A percentile compares a stretch with the other conserved stretches of the same genome.
phyloP scores from a whole-genome alignment of 2,329 filamentous ascomycete species.

The Metarhizium anisopliae region DNA sequence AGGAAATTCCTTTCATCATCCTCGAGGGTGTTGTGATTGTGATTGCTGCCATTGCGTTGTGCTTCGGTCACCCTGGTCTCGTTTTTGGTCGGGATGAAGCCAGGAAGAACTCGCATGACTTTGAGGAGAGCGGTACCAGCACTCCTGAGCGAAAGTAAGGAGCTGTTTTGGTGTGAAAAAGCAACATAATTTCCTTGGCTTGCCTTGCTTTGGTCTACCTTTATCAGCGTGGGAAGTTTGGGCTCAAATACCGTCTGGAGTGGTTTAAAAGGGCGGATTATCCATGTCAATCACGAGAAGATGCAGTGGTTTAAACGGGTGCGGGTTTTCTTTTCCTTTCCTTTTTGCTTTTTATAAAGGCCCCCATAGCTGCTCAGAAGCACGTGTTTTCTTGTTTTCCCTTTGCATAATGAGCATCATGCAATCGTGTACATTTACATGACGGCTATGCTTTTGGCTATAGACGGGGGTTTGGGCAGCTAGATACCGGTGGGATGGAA shows the following conservation, averaged over 20 bases:
- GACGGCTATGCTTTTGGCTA: neutral
- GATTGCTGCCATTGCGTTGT: conserved; percentile 27
- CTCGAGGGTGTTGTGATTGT: conserved; percentile 38
- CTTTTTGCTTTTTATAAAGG: no score
- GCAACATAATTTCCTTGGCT: neutral
- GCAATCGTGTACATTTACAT: neutral
- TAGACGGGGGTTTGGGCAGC: neutral
- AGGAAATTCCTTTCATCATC: conserved; percentile 43
- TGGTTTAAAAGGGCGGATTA: no score
- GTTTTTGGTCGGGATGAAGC: conserved; percentile 21
- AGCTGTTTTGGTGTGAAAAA: neutral
- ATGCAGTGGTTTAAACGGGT: no score
- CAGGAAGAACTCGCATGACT: conserved; percentile 11
- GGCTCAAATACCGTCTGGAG: no score
- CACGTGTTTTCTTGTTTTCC: no score
- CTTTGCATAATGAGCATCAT: neutral
- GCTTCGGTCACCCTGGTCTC: conserved; percentile 32
- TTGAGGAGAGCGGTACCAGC: conserved; percentile 16
- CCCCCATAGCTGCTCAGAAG: neutral
- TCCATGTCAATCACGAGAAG: no score
- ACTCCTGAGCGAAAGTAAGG: neutral
- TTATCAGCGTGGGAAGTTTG: neutral
- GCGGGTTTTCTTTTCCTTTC: no score
- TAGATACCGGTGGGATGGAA: neutral
- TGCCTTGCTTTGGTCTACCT: neutral